Evolutionary conservation across 495 filamentous ascomycete species (phyloP), one percentile per base, ranked within the genome.

Genomic region (Peziza echinospora): DNA sequence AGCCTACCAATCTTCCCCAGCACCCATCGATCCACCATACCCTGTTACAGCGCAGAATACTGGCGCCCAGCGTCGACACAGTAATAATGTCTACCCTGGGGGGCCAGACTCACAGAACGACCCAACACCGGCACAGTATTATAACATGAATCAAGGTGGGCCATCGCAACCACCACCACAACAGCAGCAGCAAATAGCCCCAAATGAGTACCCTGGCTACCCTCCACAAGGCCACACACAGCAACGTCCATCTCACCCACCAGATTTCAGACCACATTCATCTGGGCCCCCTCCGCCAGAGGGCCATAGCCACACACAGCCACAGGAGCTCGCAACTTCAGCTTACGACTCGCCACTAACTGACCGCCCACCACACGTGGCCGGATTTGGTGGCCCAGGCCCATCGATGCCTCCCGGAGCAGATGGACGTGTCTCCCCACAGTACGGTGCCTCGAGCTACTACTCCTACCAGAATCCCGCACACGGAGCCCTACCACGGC

Each of bases 321-420:
- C 83, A 1, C 83, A 87, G 60, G 83, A 91, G 66, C 66, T 91
- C 34, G 79, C 80, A 25, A 84, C 83, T n/a, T 80, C 80, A 5
- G 72, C 73, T 9, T 91, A 89, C 52, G 80, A 87, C 56, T 82
- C 80, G 5, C 83, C 83, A 5, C 34, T 24, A 37, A 48, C 23
- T 39, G 25, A 9, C 40, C 24, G 23, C 24, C 34, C 23, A 5
- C 41, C 17, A 28, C 46, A 10, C 21, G 16, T n/a, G 47, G 37
- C n/a, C 46, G 19, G 23, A 17, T 28, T n/a, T 6, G 23, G n/a
- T 24, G 16, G 2, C 24, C 22, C 21, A 30, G 41, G 42, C 24
- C 34, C 47, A 17, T 2, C 21, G 5, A 5, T 26, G 25, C 47
- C 41, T 5, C 34, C 46, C 21, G 24, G 28, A 34, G 30, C 30